Base-by-base conservation (phyloP, 805 yeast genomes). In the Ascoidea tarda region DNA sequence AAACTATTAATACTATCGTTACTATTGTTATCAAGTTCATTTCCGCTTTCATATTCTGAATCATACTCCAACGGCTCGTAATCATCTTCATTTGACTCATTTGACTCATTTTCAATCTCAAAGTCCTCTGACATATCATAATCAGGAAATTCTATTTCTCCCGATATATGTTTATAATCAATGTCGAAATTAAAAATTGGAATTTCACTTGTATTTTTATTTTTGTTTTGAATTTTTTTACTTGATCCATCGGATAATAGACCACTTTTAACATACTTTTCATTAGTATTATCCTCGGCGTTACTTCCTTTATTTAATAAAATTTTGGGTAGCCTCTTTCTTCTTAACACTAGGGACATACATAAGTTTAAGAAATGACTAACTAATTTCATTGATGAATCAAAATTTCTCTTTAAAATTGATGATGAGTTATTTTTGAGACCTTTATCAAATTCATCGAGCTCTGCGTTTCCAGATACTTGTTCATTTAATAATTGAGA, bases 81-180 rank as follows among this genome's bases (percentile, higher is more conserved):
- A 16, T 60, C 64, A 5, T 58, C 54, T 21, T 59, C 62, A n/a
- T 54, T 53, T n/a, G 58, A 56, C 8, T 38, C 44, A 28, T 54
- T 58, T 32, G 54, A 61, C 14, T 51, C 52, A 14, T 51, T 55
- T n/a, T 52, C 60, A 45, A 57, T 56, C 8, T 56, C 59, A 49
- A 62, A 65, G 47, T 70, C 73, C 32, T 58, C 64, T 2, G 69
- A 65, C 32, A 56, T 61, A 53, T 74, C 77, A 21, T 63, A 57
- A 32, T 73, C 77, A 16, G 74, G 66, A 4, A 69, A 58, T 46
- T 56, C 32, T 38, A 54, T 59, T 6, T 60, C 62, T n/a, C 55
- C 52, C 44, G 73, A 56, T 5, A 71, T 55, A 5, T 56, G 52
- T 33, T 59, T 55, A 52, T 66, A 66, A 31, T 63, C 59, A 1